Base-by-base conservation (phyloP, 495 filamentous ascomycete species). In the Aspergillus wentii region DNA sequence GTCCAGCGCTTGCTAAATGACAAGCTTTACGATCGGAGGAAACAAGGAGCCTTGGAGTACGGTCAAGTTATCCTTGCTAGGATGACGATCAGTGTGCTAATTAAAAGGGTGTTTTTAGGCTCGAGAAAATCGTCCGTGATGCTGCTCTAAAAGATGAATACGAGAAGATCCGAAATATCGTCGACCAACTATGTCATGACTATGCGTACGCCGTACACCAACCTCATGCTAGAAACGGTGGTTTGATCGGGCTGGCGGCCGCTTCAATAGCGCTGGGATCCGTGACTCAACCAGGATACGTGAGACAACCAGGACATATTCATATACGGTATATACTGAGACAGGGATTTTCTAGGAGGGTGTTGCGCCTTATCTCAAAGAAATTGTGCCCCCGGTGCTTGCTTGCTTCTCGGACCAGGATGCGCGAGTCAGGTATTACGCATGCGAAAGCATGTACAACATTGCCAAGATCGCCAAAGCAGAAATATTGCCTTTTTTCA, bases 361-460 rank as follows among this genome's bases (percentile, higher is more conserved):
- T 57, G 83, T 99, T 49, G 87, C 94, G 22, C 80, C 79, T 37
- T 95, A 97, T 53, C 73, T 99, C 29, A 82, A 86, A 57, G 78
- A 88, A 40, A 95, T 99, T 39, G 91, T 99, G 3, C 89, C 92
- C 14, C 94, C 94, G 14, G 94, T 99, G 4, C 75, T 99, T n/a
- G 94, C 94, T 33, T 99, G 94, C 69, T 99, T 99, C 59, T 83
- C 83, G 15, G 94, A 99, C 51, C 92, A 97, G 69, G 94, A 99
- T 82, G 94, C 94, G 15, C 76, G 94, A 35, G 94, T 99, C 13
- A 80, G 94, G 37, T 99, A 99, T 59, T 99, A 99, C 62, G 94
- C 94, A 31, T 99, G 94, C 66, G 94, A 99, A 74, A 92, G 89
- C 64, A 99, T 99, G 94, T 99, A 99, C 61, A 99, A 99, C 53